phyloP scores from a whole-genome alignment of 306 rosid genomes.

The Medicago truncatula region DNA sequence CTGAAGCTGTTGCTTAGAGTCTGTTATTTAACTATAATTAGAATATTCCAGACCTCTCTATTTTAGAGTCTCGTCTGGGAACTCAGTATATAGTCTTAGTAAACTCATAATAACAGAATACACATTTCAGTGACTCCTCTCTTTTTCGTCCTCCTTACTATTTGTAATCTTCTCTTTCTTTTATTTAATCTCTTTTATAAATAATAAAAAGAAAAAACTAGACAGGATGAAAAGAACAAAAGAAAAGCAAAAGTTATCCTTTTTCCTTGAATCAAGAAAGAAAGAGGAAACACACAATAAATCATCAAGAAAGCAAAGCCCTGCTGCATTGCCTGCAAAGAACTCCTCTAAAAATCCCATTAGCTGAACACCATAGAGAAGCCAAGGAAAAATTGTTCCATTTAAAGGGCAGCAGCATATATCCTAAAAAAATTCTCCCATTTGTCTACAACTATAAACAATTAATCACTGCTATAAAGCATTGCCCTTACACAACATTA shows the following conservation, averaged over 20 bases:
- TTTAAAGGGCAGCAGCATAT: background rate
- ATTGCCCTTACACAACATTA: background rate
- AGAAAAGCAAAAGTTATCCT: background rate
- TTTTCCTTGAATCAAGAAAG: background rate
- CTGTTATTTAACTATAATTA: background rate
- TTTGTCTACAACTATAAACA: conserved; percentile 17
- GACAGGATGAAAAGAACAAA: background rate
- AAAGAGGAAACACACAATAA: background rate
- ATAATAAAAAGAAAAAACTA: background rate
- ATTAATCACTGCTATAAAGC: conserved; percentile 10
- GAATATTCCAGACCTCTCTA: background rate
- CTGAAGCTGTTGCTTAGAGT: background rate
- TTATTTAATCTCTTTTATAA: background rate
- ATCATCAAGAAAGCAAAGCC: background rate
- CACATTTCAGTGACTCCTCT: background rate
- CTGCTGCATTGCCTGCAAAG: background rate
- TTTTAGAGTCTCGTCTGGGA: too few species aligned
- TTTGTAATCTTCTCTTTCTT: background rate
- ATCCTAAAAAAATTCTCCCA: background rate
- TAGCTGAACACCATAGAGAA: background rate
- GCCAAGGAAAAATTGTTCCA: background rate
- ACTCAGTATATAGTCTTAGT: background rate
- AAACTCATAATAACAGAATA: background rate
- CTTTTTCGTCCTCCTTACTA: background rate
- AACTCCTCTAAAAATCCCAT: background rate